Base-by-base conservation (phyloP, 208 protist genomes). In the Leishmania mexicana region DNA sequence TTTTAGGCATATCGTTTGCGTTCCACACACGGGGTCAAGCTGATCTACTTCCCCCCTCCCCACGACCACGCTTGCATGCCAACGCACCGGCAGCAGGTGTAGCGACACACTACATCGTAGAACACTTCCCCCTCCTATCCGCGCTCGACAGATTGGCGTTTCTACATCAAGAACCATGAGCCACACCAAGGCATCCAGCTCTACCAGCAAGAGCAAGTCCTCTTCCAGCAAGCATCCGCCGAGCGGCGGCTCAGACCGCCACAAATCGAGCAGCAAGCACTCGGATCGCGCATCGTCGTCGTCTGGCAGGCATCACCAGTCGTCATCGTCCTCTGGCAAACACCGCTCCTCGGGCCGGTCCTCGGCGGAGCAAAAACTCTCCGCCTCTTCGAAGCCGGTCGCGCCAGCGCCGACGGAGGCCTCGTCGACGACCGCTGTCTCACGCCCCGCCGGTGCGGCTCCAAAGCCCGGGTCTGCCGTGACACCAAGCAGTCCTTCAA, bases 301-400 rank as follows among this genome's bases (percentile, higher is more conserved):
- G 3, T 51, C 81, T 31, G 57, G 67, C 31, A 62, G 57, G 38
- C 72, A 70, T 47, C 19, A 6, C 13, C 54, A 64, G 60, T 47
- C 72, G 68, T 45, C 57, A 13, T 78, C 57, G 15, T 53, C 38
- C 3, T 38, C 81, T 21, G 45, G 67, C 31, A 72, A 67, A 28
- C 81, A 80, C 75, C 81, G 75, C 75, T 70, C 57, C 65, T 79
- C 75, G 74, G 60, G 65, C 73, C 24, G 65, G n/a, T 79, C 80
- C 28, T 75, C 80, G 62, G 42, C 28, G 40, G 68, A 73, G 28
- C 73, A 51, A 54, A 79, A 70, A 51, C 74, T 64, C 54, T 51
- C 76, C 1, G 54, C 67, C 38, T 58, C 54, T 17, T 47, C 76
- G n/a, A 71, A 79, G 70, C 73, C 53, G 73, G 53, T 3, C 24